phyloP scores from a whole-genome alignment of 331 rosid species.

The Acacia concinna region DNA sequence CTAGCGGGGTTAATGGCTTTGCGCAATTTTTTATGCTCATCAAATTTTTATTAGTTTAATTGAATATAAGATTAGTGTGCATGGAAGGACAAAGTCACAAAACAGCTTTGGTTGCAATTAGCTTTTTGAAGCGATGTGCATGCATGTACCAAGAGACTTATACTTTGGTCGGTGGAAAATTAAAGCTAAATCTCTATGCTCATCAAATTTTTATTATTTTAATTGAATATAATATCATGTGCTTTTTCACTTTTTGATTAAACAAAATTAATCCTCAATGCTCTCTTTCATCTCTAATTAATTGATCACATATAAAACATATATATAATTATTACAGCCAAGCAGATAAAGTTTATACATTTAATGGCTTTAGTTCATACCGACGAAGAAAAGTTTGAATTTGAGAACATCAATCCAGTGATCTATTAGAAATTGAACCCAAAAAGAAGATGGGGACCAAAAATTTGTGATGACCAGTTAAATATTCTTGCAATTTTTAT shows the following conservation, averaged over 20 bases:
- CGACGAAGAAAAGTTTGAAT: background rate
- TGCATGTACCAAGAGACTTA: conserved; percentile 26
- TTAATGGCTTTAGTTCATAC: conserved; percentile 17
- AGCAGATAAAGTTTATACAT: background rate
- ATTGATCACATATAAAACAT: background rate
- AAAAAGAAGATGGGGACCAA: background rate
- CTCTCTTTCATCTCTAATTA: background rate
- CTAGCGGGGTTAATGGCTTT: too few relatives aligned
- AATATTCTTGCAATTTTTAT: background rate
- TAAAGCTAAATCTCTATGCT: conserved; percentile 28
- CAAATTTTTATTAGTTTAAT: too few relatives aligned
- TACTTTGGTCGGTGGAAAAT: conserved; percentile 41
- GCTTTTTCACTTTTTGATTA: conserved; percentile 38
- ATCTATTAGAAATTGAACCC: background rate
- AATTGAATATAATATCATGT: conserved; percentile 27
- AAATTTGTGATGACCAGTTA: background rate
- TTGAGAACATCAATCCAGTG: conserved; percentile 7
- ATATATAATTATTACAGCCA: conserved; percentile 4
- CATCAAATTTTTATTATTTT: conserved; percentile 26
- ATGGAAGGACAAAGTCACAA: conserved; percentile 30
- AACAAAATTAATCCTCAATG: conserved; percentile 1
- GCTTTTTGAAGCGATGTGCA: conserved; percentile 31
- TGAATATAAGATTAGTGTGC: conserved; percentile 26
- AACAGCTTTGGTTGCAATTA: conserved; percentile 28
- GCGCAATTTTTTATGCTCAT: too few relatives aligned